Evolutionary conservation across 257 asterid genomes (phyloP), one percentile per base, ranked within the genome.

Genomic region (Vinca minor): DNA sequence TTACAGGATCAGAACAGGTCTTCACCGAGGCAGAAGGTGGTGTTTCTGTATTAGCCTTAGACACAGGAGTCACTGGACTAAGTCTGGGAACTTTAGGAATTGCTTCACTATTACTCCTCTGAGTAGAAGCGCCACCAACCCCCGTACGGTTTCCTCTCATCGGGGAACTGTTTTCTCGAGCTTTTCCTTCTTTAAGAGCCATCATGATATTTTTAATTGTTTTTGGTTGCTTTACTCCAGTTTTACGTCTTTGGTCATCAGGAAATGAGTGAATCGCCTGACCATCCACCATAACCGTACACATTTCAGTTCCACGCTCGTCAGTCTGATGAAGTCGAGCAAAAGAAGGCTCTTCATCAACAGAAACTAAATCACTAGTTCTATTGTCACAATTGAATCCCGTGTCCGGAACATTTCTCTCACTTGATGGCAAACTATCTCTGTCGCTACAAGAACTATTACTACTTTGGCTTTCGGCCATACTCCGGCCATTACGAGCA

Each of bases 401-500:
- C 39, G 66, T 39, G 48, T 45, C 77, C 44, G 44, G 78, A 44
- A 47, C 26, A 73, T 79, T 81, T 67, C 76, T 83, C 71, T 89
- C 95, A 47, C 75, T 79, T 44, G 82, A 82, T 69, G 67, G 65
- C 35, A 83, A 72, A 83, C 85, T 87, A 65, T 87, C 97, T 67
- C 85, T 82, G 68, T 90, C 99, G 59, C 99, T 87, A 80, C 94
- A 93, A 53, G 96, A 87, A 70, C 99, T 89, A 77, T 69, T 85
- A 81, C 97, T 89, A 45, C 96, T 84, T 65, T 83, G 97, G 83
- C 96, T 93, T 66, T 89, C 96, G n/a, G 75, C 85, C 94, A 85
- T 87, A 66, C 49, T 84, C 62, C 85, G 60, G 53, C 68, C 64
- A 25, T 78, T 80, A 44, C 73, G 74, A 66, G 74, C 59, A 34